Percentiles rank a stretch among this genome's conserved stretches.
Evolutionary conservation across 2,329 filamentous ascomycete genomes (phyloP).

Genomic region (Ophiostoma sp.): DNA sequence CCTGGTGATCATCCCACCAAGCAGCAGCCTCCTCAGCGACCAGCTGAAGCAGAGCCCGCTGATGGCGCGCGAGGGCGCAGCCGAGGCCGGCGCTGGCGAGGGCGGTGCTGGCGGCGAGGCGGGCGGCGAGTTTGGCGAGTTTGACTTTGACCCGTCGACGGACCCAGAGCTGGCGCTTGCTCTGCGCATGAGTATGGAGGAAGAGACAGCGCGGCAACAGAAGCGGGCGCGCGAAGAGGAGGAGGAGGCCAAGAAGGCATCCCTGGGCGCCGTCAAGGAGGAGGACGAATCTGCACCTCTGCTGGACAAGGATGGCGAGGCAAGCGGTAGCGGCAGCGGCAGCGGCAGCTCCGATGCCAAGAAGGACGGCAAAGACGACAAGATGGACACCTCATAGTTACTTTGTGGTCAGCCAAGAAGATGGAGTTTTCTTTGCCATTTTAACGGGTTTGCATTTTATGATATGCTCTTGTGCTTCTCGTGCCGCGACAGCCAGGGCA

Average conservation of each 20-base stretch:
- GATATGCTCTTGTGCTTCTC: neutral
- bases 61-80: slow-evolving; percentile 71
- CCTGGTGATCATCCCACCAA: slow-evolving; percentile 83
- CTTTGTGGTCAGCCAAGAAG: too few species aligned
- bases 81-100: slow-evolving; percentile 53
- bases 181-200: slow-evolving; percentile 94
- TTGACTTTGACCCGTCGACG: slow-evolving; percentile 82
- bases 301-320: slow-evolving; percentile 58
- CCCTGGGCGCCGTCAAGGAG: slow-evolving; percentile 74
- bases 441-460: slow-evolving; percentile 4
- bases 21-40: slow-evolving; percentile 86
- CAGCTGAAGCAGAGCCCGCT: slow-evolving; percentile 86
- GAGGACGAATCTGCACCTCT: slow-evolving; percentile 64
- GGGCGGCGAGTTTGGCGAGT: slow-evolving; percentile 65
- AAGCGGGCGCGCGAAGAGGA: slow-evolving; percentile 74
- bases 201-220: slow-evolving; percentile 91
- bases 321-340: slow-evolving; percentile 51
- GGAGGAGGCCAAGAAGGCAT: slow-evolving; percentile 46
- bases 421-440: neutral
- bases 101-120: slow-evolving; percentile 50
- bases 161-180: slow-evolving; percentile 94
- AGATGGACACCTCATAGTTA: slow-evolving; percentile 80
- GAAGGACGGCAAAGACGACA: slow-evolving; percentile 54
- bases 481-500: neutral
- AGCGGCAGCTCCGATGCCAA: slow-evolving; percentile 41